These are phyloP conservation scores for Cyclaneusma minus DNA, from an alignment of 2,329 filamentous ascomycete genomes.

Conservation along the genomic window DNA sequence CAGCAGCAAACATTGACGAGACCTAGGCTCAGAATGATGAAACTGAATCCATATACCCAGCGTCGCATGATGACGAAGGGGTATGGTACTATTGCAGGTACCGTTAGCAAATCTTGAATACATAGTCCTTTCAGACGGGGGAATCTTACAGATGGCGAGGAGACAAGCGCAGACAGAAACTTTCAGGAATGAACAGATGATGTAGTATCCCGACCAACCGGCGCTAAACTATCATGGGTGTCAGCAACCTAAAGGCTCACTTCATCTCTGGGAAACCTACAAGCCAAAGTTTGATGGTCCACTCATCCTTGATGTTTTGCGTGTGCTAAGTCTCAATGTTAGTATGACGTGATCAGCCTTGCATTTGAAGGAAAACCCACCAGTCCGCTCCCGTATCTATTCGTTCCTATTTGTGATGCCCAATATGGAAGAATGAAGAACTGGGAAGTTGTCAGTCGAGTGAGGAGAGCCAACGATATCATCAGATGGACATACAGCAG, in stretches of 20 bases:
- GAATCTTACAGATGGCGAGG: constrained; percentile 15
- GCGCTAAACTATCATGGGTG: constrained; percentile 4
- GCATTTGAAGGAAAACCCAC: background rate
- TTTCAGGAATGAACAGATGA: constrained; percentile 15
- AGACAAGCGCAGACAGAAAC: constrained; percentile 16
- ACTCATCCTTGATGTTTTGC: constrained; percentile 11
- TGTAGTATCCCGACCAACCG: constrained; percentile 15
- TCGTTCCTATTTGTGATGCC: constrained; percentile 13
- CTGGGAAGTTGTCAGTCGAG: constrained; percentile 6
- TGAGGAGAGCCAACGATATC: background rate
- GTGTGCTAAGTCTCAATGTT: too few species aligned
- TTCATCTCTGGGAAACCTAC: constrained; percentile 5
- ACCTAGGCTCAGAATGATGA: constrained; percentile 12
- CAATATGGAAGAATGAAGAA: constrained; percentile 12
- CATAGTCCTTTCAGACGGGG: too few species aligned
- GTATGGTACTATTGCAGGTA: constrained; percentile 9
- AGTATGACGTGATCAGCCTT: background rate
- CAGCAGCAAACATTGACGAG: constrained; percentile 9
- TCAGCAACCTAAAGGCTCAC: background rate
- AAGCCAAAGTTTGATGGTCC: constrained; percentile 13
- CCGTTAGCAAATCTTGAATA: too few species aligned
- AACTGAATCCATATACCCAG: constrained; percentile 11
- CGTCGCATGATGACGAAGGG: constrained; percentile 10
- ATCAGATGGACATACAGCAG: constrained; percentile 11
- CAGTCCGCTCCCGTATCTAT: constrained; percentile 14